Percentiles rank a stretch among this genome's conserved stretches.
These are phyloP conservation scores for Curvularia lunata DNA, from an alignment of 2,329 filamentous ascomycete genomes.

Conservation along the genomic window DNA sequence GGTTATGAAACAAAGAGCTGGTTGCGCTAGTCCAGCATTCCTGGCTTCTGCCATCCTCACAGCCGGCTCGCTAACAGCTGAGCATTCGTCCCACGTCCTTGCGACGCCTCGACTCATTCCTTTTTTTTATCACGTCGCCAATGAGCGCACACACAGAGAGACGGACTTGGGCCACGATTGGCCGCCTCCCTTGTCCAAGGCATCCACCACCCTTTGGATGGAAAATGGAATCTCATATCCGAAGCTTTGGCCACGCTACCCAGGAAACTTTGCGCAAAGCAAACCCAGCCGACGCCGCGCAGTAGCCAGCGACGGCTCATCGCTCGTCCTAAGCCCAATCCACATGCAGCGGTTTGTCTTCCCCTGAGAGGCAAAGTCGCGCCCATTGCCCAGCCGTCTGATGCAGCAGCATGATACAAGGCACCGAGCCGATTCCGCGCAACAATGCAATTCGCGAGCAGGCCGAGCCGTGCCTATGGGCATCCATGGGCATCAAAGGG, in stretches of 20 bases:
- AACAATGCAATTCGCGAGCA: slow-evolving; percentile 15
- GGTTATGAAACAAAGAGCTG: slow-evolving; percentile 40
- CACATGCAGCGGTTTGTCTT: slow-evolving; percentile 29
- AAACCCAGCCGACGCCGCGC: slow-evolving; percentile 31
- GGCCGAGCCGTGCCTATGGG: slow-evolving; percentile 9
- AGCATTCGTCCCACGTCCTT: background rate
- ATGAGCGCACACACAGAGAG: slow-evolving; percentile 14
- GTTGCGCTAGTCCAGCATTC: slow-evolving; percentile 25
- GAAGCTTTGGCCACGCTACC: slow-evolving; percentile 38
- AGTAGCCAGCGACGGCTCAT: slow-evolving; percentile 38
- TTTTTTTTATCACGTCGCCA: slow-evolving; percentile 3
- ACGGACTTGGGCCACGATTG: slow-evolving; percentile 21
- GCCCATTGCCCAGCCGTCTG: slow-evolving; percentile 27
- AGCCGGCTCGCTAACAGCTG: background rate
- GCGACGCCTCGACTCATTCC: background rate
- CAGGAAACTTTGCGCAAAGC: slow-evolving; percentile 30
- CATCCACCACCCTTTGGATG: background rate
- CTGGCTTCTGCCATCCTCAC: slow-evolving; percentile 9
- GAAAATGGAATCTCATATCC: slow-evolving; percentile 8
- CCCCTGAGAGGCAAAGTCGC: slow-evolving; percentile 35
- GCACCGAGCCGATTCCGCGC: slow-evolving; percentile 29
- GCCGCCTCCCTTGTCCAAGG: slow-evolving; percentile 2
- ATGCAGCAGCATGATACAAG: slow-evolving; percentile 9
- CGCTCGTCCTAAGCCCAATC: slow-evolving; percentile 23
- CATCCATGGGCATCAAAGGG: slow-evolving; percentile 16